Evolutionary conservation across 352 stramenopile species (phyloP).

Genomic region (Globisporangium splendens): DNA sequence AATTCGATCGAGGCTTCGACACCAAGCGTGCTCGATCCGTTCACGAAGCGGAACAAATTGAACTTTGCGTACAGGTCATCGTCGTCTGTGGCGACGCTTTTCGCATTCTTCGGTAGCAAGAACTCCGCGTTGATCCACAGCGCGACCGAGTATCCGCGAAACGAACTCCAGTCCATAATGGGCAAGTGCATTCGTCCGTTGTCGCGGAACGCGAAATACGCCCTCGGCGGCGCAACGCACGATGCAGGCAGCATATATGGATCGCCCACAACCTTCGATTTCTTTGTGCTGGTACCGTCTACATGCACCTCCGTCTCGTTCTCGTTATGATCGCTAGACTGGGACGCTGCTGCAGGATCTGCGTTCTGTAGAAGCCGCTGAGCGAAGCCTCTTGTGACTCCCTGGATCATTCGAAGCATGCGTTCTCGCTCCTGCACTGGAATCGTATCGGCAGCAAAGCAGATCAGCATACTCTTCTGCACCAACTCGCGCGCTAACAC

Average conservation of each 20-base stretch:
- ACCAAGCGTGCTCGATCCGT: constrained; percentile 59
- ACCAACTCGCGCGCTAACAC: constrained; percentile 27
- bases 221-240: constrained; percentile 38
- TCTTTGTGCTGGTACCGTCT: not conserved
- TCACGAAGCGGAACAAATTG: constrained; percentile 71
- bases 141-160: constrained; percentile 75
- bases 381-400: constrained; percentile 34
- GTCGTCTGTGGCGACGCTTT: not conserved
- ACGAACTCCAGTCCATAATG: constrained; percentile 73
- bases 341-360: constrained; percentile 11
- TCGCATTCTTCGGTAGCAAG: not conserved
- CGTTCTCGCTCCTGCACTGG: constrained; percentile 16
- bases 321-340: not conserved
- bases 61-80: constrained; percentile 33
- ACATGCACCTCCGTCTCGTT: not conserved
- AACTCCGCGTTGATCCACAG: constrained; percentile 70
- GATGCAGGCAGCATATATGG: constrained; percentile 30
- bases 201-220: constrained; percentile 64
- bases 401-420: constrained; percentile 27
- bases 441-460: constrained; percentile 28
- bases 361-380: constrained; percentile 21
- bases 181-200: constrained; percentile 72
- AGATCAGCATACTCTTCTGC: constrained; percentile 33
- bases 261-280: constrained; percentile 5
- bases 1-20: constrained; percentile 69